These are phyloP conservation scores for Begonia masoniana DNA, from an alignment of 306 rosid genomes.

Conservation along the genomic window DNA sequence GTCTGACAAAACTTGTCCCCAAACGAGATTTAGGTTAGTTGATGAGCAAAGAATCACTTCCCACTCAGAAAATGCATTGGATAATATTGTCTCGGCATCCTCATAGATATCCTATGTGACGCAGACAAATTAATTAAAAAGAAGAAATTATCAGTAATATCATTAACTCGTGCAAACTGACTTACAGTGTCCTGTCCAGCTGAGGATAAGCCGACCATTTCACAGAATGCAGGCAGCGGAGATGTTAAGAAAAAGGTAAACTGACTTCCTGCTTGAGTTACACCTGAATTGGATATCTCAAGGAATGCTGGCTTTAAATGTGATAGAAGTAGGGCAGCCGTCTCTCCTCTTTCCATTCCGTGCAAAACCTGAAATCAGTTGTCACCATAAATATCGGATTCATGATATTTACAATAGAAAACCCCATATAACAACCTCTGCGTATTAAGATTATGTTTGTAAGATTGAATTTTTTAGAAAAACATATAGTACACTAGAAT, in stretches of 20 bases:
- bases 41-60: slow-evolving; percentile 72
- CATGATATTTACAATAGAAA: neutral
- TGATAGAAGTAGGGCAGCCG: slow-evolving; percentile 77
- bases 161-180: slow-evolving; percentile 1
- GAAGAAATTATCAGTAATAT: slow-evolving; percentile 7
- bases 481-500: too few relatives aligned
- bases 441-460: too few relatives aligned
- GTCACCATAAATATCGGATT: slow-evolving; percentile 5
- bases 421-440: too few relatives aligned
- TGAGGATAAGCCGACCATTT: slow-evolving; percentile 57
- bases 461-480: too few relatives aligned
- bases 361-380: slow-evolving; percentile 53
- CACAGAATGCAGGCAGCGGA: slow-evolving; percentile 82
- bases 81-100: slow-evolving; percentile 69
- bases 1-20: slow-evolving; percentile 88
- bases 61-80: slow-evolving; percentile 76
- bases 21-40: slow-evolving; percentile 66
- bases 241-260: slow-evolving; percentile 92
- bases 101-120: slow-evolving; percentile 44
- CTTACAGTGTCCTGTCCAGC: slow-evolving; percentile 50
- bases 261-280: slow-evolving; percentile 61
- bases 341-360: slow-evolving; percentile 90
- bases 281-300: slow-evolving; percentile 39
- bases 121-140: slow-evolving; percentile 15
- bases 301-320: slow-evolving; percentile 63